Evolutionary conservation across 768 basidiomycete genomes (phyloP).

Genomic region (Pleurotus ostreatus): DNA sequence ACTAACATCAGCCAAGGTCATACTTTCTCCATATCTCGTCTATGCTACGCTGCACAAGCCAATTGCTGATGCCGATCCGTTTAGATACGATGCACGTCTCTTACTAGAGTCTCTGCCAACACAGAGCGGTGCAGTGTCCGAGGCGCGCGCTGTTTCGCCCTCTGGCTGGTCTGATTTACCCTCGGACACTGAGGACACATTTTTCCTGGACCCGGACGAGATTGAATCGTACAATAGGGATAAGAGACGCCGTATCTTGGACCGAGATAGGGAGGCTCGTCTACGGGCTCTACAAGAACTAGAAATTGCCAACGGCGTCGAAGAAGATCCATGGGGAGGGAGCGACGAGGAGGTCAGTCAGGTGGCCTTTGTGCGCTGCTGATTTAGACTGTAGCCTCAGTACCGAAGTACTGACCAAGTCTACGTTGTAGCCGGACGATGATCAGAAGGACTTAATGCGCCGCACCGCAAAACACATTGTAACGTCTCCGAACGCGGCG

Average conservation of each 20-base stretch:
- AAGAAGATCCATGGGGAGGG: slow-evolving; percentile 56
- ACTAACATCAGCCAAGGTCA: slow-evolving; percentile 1
- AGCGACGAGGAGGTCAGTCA: slow-evolving; percentile 64
- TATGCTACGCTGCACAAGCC: slow-evolving; percentile 17
- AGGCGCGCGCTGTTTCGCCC: slow-evolving; percentile 30
- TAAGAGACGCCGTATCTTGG: slow-evolving; percentile 62
- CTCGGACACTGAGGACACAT: slow-evolving; percentile 82
- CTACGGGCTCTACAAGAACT: slow-evolving; percentile 50
- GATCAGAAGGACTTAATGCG: slow-evolving; percentile 62
- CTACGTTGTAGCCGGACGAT: slow-evolving; percentile 48
- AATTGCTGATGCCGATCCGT: slow-evolving; percentile 16
- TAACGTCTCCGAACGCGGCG: slow-evolving; percentile 69
- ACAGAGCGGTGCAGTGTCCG: slow-evolving; percentile 2
- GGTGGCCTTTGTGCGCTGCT: background rate
- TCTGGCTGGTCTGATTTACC: slow-evolving; percentile 82
- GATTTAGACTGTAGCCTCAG: background rate
- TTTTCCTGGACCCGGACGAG: slow-evolving; percentile 70
- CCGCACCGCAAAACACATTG: slow-evolving; percentile 67
- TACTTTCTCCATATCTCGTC: slow-evolving; percentile 20
- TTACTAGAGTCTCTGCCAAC: slow-evolving; percentile 52
- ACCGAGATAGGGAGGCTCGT: slow-evolving; percentile 60
- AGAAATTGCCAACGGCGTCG: slow-evolving; percentile 34
- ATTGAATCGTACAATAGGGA: slow-evolving; percentile 60
- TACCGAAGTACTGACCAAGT: too few species aligned
- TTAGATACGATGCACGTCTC: slow-evolving; percentile 79